A percentile compares a stretch with the other conserved stretches of the same genome.
Conservation (phyloP, 2,329 filamentous ascomycete genomes). For the Lasiodiplodia citricola region DNA sequence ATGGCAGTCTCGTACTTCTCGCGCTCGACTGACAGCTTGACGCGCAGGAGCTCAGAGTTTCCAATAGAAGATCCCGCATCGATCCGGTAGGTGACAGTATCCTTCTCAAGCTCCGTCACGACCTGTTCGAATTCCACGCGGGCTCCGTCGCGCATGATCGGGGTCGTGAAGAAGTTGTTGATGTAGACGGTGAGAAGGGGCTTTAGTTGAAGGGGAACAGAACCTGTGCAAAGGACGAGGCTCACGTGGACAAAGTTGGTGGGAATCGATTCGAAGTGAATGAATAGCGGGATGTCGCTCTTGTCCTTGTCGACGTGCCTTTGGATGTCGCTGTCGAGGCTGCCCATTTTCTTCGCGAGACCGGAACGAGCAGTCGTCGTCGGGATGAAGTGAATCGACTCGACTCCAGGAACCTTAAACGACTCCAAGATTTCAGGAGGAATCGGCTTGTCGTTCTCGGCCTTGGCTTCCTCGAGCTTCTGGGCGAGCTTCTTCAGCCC, state of each 20-base stretch:
- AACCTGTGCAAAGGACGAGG: slow-evolving; percentile 77
- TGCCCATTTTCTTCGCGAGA: slow-evolving; percentile 72
- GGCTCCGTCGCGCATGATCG: slow-evolving; percentile 76
- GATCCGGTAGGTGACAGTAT: slow-evolving; percentile 84
- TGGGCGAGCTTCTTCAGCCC: slow-evolving; percentile 77
- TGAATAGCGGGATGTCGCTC: slow-evolving; percentile 73
- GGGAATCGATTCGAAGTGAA: slow-evolving; percentile 96
- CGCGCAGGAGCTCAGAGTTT: slow-evolving; percentile 79
- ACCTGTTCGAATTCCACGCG: slow-evolving; percentile 88
- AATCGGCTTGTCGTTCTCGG: slow-evolving; percentile 86
- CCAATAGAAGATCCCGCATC: slow-evolving; percentile 71
- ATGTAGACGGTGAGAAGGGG: slow-evolving; percentile 84
- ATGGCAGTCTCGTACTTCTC: slow-evolving; percentile 85
- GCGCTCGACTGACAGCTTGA: slow-evolving; percentile 84
- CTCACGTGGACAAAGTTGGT: slow-evolving; percentile 91
- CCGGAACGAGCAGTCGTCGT: slow-evolving; percentile 85
- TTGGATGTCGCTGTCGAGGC: slow-evolving; percentile 72
- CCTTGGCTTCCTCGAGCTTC: slow-evolving; percentile 81
- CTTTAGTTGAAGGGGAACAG: slow-evolving; percentile 79
- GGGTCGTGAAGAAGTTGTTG: slow-evolving; percentile 94
- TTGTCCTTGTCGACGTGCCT: slow-evolving; percentile 73
- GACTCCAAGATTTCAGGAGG: slow-evolving; percentile 79
- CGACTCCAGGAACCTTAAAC: slow-evolving; percentile 81
- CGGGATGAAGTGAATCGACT: slow-evolving; percentile 94
- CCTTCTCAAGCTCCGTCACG: slow-evolving; percentile 86